phyloP scores from a whole-genome alignment of 2,329 filamentous ascomycete genomes.

The Madurella mycetomatis region DNA sequence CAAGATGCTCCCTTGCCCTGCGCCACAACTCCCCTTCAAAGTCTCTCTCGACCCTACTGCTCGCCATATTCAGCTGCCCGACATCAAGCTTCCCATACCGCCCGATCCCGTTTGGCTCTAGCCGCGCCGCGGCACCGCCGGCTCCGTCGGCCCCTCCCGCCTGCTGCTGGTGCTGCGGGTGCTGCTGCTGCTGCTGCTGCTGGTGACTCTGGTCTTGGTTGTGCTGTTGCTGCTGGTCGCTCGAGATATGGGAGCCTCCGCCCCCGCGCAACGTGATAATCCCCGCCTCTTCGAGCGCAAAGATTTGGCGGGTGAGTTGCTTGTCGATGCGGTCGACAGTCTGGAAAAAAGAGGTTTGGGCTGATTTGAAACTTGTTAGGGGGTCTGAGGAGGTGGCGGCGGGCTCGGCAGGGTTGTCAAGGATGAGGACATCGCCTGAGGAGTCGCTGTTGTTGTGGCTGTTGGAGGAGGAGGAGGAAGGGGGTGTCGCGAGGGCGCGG shows the following conservation, averaged over 20 bases:
- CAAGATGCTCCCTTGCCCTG: constrained; percentile 53
- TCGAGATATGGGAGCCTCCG: constrained; percentile 3
- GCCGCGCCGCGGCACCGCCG: constrained; percentile 31
- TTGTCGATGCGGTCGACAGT: constrained; percentile 72
- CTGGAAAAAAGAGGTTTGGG: constrained; percentile 64
- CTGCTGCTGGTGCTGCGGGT: constrained; percentile 4
- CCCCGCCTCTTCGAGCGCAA: constrained; percentile 74
- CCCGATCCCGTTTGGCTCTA: constrained; percentile 53
- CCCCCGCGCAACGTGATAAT: constrained; percentile 53
- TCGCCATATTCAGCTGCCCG: constrained; percentile 83
- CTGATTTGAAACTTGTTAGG: constrained; percentile 52
- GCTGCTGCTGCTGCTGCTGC: not conserved
- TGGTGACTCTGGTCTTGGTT: constrained; percentile 4
- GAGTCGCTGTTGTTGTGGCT: constrained; percentile 6
- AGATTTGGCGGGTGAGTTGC: constrained; percentile 68
- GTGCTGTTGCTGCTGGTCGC: constrained; percentile 7
- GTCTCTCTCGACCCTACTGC: constrained; percentile 73
- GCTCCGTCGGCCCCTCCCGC: not conserved
- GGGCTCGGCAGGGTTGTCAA: constrained; percentile 34
- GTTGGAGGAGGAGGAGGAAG: constrained; percentile 7
- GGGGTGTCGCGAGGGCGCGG: constrained; percentile 53
- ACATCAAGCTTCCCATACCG: constrained; percentile 67
- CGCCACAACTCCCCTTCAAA: constrained; percentile 80
- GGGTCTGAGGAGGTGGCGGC: constrained; percentile 35
- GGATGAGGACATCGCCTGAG: constrained; percentile 4